These are phyloP conservation scores for Phaeosphaeriaceae sp. DNA, from an alignment of 2,329 filamentous ascomycete species.

Conservation along the genomic window DNA sequence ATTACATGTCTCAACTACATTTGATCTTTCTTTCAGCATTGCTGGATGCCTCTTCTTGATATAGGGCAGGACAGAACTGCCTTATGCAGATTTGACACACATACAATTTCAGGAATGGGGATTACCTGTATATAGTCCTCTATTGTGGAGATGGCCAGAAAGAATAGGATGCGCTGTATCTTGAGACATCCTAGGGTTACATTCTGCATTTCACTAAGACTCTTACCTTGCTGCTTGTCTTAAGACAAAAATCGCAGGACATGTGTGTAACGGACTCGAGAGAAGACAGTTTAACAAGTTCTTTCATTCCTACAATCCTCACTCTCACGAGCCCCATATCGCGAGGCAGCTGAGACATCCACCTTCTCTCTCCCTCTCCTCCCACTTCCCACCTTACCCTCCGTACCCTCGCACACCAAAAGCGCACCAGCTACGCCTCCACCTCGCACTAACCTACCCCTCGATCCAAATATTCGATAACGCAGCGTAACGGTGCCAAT, in stretches of 20 bases:
- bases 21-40: neutral
- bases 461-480: constrained; percentile 5
- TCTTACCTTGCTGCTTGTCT: neutral
- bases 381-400: neutral
- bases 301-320: neutral
- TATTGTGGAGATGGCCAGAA: neutral
- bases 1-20: neutral
- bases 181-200: neutral
- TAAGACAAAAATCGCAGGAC: neutral
- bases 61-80: too few relatives aligned
- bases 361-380: neutral
- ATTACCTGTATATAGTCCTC: neutral
- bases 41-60: neutral
- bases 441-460: neutral
- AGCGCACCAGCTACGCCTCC: neutral
- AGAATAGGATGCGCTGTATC: neutral
- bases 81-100: neutral
- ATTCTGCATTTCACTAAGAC: neutral
- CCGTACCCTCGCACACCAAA: neutral
- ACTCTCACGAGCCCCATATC: neutral
- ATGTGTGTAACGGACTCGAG: neutral
- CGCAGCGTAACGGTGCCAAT: constrained; percentile 8
- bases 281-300: neutral
- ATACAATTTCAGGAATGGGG: neutral
- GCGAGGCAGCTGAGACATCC: neutral